These are phyloP conservation scores for Paxillus ammoniavirescens DNA, from an alignment of 768 basidiomycete species.

Conservation along the genomic window DNA sequence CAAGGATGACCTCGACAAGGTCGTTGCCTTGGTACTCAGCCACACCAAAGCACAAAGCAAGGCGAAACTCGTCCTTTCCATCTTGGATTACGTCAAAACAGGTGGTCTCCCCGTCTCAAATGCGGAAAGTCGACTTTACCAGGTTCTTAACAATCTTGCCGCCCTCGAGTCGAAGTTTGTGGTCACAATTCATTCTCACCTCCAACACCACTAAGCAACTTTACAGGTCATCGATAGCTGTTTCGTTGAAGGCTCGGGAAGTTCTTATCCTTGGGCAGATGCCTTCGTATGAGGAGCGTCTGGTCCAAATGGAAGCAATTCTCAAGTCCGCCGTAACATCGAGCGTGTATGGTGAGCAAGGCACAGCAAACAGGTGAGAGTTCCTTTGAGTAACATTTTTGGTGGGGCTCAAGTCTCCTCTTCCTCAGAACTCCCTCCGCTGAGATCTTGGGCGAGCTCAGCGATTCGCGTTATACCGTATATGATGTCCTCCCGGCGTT, in stretches of 20 bases:
- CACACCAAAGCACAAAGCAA: slow-evolving; percentile 96
- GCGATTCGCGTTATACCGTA: slow-evolving; percentile 94
- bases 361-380: slow-evolving; percentile 53
- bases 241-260: slow-evolving; percentile 94
- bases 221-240: slow-evolving; percentile 80
- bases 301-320: slow-evolving; percentile 91
- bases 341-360: slow-evolving; percentile 87
- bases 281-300: slow-evolving; percentile 95
- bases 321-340: slow-evolving; percentile 85
- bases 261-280: slow-evolving; percentile 94
- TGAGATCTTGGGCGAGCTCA: slow-evolving; percentile 88
- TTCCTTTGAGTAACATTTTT: neutral
- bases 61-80: slow-evolving; percentile 78
- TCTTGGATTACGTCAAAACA: slow-evolving; percentile 89
- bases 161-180: slow-evolving; percentile 84
- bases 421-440: slow-evolving; percentile 68
- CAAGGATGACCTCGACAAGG: slow-evolving; percentile 90
- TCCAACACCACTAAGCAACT: neutral
- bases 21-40: slow-evolving; percentile 82
- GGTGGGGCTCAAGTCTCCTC: slow-evolving; percentile 11
- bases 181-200: neutral
- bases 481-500: slow-evolving; percentile 96
- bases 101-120: slow-evolving; percentile 74
- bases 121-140: slow-evolving; percentile 68
- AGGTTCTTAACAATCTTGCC: slow-evolving; percentile 79